Evolutionary conservation across 495 filamentous ascomycete genomes (phyloP), one percentile per base, ranked within the genome.

Genomic region (Parathielavia appendiculata): DNA sequence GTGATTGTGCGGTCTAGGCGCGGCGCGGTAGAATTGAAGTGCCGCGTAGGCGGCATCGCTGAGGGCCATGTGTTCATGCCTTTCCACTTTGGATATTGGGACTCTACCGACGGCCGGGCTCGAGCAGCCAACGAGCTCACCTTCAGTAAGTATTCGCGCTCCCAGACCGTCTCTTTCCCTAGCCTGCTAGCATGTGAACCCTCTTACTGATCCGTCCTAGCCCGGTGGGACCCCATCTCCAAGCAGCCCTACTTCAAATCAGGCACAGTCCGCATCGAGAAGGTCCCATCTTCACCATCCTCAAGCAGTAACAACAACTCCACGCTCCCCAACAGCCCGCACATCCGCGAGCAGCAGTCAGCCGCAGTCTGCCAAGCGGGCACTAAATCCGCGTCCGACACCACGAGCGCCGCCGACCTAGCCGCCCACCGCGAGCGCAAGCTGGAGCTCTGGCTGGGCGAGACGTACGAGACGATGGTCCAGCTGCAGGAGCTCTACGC

Each of bases 221-320:
- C 35, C 32, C 47, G 47, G 9, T 50, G 47, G 47, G 47, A 50
- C 47, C 47, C 47, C n/a, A 50, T 50, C 47, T 50, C 47, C 32
- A 50, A 50, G 4, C 47, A 50, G 11, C 47, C 47, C 30, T 17
- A 17, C 14, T 50, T 50, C 47, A 50, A 50, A 20, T 50, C 47
- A 14, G 47, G 47, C 47, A 30, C 47, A 2, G 32, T 35, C 30
- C 47, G 47, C 30, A 3, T 50, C 47, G 47, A 50, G 30, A 50
- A 36, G 17, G 6, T 36, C 5, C 47, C 47, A 36, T 2, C 30
- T 20, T 16, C 47, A 30, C 35, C 47, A 36, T 50, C 26, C 47
- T 4, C 16, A 32, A 50, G 30, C 47, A 35, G 13, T 30, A 50
- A 30, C 26, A 30, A n/a, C n/a, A n/a, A n/a, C n/a, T n/a, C 47